Evolutionary conservation across 345 rosid genomes (phyloP).

Genomic region (Cardiospermum halicacabum): DNA sequence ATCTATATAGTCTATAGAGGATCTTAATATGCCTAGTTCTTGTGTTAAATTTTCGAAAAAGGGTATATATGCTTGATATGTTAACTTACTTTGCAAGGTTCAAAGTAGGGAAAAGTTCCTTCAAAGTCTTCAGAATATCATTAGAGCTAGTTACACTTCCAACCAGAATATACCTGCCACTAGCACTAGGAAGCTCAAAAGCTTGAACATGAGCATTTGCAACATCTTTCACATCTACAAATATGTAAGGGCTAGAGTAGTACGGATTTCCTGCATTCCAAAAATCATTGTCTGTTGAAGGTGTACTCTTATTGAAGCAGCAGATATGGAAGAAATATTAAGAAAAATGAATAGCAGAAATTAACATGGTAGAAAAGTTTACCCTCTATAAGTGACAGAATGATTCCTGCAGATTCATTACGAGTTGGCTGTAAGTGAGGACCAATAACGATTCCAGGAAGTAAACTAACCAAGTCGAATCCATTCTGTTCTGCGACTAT

Average conservation of each 20-base stretch:
- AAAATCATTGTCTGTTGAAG: neutral
- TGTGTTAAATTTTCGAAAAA: neutral
- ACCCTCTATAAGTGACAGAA: slow-evolving; percentile 28
- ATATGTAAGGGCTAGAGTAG: slow-evolving; percentile 19
- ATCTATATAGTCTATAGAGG: neutral
- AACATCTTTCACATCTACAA: slow-evolving; percentile 45
- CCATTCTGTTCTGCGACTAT: slow-evolving; percentile 24
- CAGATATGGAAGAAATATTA: neutral
- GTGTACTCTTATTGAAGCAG: too few relatives aligned
- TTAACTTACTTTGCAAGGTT: slow-evolving; percentile 21
- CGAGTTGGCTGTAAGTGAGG: slow-evolving; percentile 40
- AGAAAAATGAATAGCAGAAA: too few relatives aligned
- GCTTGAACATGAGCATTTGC: slow-evolving; percentile 52
- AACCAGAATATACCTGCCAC: slow-evolving; percentile 34
- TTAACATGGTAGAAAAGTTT: neutral
- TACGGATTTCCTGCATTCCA: slow-evolving; percentile 15
- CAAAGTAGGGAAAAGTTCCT: slow-evolving; percentile 4
- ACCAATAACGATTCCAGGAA: slow-evolving; percentile 38
- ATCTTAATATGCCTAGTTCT: too few relatives aligned
- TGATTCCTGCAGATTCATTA: slow-evolving; percentile 19
- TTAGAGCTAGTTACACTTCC: slow-evolving; percentile 6
- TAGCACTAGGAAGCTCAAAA: slow-evolving; percentile 40
- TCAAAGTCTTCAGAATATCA: slow-evolving; percentile 14
- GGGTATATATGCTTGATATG: too few relatives aligned
- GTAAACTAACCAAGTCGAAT: slow-evolving; percentile 34